Conservation (phyloP, 441 rosid species). For the Pelargonium myrrhifolium region DNA sequence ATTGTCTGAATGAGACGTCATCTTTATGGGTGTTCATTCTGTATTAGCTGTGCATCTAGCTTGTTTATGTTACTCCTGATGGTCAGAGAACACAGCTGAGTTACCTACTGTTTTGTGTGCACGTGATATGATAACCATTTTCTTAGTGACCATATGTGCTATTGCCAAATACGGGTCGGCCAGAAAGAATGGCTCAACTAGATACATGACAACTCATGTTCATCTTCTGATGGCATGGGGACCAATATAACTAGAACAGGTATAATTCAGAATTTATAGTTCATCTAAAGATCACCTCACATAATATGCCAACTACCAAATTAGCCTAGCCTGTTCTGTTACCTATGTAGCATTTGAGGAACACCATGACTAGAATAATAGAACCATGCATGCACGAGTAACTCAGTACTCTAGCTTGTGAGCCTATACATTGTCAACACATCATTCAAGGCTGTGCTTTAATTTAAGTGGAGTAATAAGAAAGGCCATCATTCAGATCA, state of each 20-base stretch:
- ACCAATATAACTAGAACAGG: not conserved
- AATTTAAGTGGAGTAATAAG: not conserved
- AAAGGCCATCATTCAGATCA: not conserved
- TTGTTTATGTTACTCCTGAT: not conserved
- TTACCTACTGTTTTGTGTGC: not conserved
- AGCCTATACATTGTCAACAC: not conserved
- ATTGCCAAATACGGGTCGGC: not conserved
- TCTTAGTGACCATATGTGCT: not conserved
- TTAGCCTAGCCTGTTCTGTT: not conserved
- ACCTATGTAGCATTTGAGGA: not conserved
- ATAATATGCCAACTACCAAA: not conserved
- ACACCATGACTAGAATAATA: not conserved
- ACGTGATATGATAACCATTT: not conserved
- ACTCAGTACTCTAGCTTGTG: not conserved
- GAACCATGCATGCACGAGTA: not conserved
- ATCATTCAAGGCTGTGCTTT: not conserved
- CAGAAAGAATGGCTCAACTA: not conserved
- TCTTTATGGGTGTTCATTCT: conserved; percentile 1
- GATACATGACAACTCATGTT: not conserved
- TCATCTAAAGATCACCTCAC: not conserved
- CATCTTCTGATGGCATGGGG: not conserved
- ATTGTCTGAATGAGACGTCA: not conserved
- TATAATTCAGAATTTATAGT: no score
- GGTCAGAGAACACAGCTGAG: not conserved
- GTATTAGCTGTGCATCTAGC: not conserved